Evolutionary conservation across 495 filamentous ascomycete species (phyloP), one percentile per base, ranked within the genome.

Genomic region (Venustampulla echinocandica): DNA sequence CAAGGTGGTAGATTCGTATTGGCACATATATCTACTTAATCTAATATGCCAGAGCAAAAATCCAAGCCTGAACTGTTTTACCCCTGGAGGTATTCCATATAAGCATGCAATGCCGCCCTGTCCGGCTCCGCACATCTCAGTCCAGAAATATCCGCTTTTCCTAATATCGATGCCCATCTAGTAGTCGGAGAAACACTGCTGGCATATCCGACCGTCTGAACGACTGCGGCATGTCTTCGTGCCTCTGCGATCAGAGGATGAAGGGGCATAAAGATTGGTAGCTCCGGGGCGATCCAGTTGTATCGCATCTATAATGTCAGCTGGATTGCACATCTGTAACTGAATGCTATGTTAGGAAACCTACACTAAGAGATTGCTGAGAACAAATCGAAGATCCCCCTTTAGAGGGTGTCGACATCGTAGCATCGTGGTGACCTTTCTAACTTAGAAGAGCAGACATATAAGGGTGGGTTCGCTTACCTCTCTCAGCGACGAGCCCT

Each of bases 71-170:
- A 35, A n/a, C n/a, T n/a, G 5, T 21, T 24, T 41, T 14, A 41
- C 33, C 33, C n/a, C 5, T 35, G n/a, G 33, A 43, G 41, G 25
- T 43, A 43, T 4, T 30, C 41, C 22, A 43, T 27, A 43, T 43
- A 43, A 18, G 14, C 10, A 13, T 11, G 10, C 15, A 43, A 28
- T 24, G 14, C 24, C 10, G 30, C 24, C 30, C 19, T 30, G 15
- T 43, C 41, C 22, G 15, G 7, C 22, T 43, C 41, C 3, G 14
- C 22, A 28, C 22, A 43, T 17, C 21, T 30, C 22, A 43, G 24
- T 18, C 21, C 10, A 6, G 19, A 43, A 17, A 30, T 43, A 30
- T 17, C 41, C 14, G 20, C 41, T 13, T 17, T 11, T 43, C 41
- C 21, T 20, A 43, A 23, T 43, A 23, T 43, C 24, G 41, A 30